A percentile compares a stretch with the other conserved stretches of the same genome.
phyloP scores from a whole-genome alignment of 495 filamentous ascomycete species.

The Opeltia flavorubescens region DNA sequence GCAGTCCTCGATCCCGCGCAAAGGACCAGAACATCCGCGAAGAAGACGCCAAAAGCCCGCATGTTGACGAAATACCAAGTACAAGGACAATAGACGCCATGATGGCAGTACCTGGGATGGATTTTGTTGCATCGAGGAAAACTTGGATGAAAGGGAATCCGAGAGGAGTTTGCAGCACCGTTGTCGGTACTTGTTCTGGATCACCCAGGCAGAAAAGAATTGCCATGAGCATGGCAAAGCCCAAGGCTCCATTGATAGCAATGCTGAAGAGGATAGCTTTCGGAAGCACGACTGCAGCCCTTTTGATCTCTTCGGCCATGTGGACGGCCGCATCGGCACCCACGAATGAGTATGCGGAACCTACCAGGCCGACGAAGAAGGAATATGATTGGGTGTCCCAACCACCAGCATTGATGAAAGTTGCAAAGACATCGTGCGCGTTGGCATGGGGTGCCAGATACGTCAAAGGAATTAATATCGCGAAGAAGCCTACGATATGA shows the following conservation, averaged over 20 bases:
- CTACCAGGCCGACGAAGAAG: conserved; percentile 30
- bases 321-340: no score
- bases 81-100: conserved; percentile 34
- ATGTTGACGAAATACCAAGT: conserved; percentile 29
- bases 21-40: conserved; percentile 45
- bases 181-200: no score
- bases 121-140: conserved; percentile 33
- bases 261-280: no score
- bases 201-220: no score
- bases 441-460: conserved; percentile 28
- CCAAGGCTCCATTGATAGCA: no score
- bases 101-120: conserved; percentile 27
- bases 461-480: conserved; percentile 33
- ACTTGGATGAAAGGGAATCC: conserved; percentile 44
- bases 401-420: conserved; percentile 31
- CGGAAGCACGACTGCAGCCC: no score
- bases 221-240: no score
- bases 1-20: conserved; percentile 44
- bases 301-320: no score
- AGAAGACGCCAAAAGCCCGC: conserved; percentile 36
- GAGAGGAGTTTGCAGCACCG: no score
- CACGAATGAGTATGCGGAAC: conserved; percentile 25
- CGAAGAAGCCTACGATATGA: conserved; percentile 38
- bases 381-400: conserved; percentile 30
- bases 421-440: conserved; percentile 27